Percentiles rank a stretch among this genome's conserved stretches.
Evolutionary conservation across 2,329 filamentous ascomycete genomes (phyloP).

Genomic region (Aschersonia sp.): DNA sequence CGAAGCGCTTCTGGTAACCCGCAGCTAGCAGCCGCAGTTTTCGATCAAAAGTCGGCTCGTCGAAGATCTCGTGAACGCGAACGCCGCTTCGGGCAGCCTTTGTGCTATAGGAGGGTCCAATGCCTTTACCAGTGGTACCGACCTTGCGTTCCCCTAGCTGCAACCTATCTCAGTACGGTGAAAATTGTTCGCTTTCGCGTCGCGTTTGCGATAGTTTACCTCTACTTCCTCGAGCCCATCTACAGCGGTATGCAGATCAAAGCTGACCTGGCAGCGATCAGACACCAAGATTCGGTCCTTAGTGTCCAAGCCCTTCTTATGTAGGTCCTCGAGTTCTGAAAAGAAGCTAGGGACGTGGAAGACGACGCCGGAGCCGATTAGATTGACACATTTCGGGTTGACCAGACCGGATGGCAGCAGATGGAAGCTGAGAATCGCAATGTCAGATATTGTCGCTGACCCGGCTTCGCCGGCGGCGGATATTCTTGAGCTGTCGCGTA

Average conservation of each 20-base stretch:
- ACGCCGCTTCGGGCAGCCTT: conserved; percentile 42
- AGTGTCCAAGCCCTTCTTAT: conserved; percentile 11
- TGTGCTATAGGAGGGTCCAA: conserved; percentile 7
- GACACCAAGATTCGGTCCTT: conserved; percentile 43
- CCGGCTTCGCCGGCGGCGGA: not conserved
- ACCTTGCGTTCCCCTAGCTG: not conserved
- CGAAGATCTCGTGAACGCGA: conserved; percentile 52
- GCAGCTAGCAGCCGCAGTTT: conserved; percentile 47
- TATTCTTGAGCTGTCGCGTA: not conserved
- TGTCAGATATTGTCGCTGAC: conserved; percentile 7
- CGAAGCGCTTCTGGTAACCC: conserved; percentile 51
- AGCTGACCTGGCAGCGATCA: conserved; percentile 47
- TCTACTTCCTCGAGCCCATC: conserved; percentile 53
- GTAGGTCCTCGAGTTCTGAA: conserved; percentile 23
- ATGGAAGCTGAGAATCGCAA: conserved; percentile 31
- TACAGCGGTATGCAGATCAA: conserved; percentile 50
- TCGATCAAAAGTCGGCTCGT: conserved; percentile 48
- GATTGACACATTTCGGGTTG: conserved; percentile 51
- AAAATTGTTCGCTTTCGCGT: not conserved
- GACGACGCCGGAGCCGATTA: conserved; percentile 57
- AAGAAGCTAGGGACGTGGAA: conserved; percentile 39
- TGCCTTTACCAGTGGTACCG: conserved; percentile 1
- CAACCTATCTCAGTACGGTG: not conserved
- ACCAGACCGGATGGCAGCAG: conserved; percentile 57
- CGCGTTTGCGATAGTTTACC: conserved; percentile 19